Conservation (phyloP, 2,329 filamentous ascomycete genomes). For the Penicillium palitans region DNA sequence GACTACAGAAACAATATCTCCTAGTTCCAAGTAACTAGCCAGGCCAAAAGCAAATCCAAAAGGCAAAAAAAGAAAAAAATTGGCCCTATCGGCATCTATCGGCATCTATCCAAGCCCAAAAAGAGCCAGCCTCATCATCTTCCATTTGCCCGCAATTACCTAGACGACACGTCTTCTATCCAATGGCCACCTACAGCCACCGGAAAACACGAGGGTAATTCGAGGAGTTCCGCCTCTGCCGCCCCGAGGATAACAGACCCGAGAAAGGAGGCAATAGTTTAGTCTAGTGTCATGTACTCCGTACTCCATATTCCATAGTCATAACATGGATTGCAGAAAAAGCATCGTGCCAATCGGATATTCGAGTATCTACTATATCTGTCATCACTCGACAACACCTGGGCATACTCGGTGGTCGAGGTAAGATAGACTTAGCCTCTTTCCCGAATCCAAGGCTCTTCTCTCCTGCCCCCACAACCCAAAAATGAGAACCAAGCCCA, state of each 20-base stretch:
- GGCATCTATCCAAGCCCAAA: not conserved
- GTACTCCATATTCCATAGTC: not conserved
- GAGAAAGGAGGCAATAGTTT: not conserved
- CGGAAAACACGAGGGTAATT: not conserved
- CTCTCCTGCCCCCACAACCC: not conserved
- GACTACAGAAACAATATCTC: not conserved
- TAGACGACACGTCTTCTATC: not conserved
- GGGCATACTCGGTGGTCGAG: not conserved
- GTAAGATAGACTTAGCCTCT: not conserved
- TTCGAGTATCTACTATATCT: not conserved
- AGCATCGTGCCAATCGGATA: not conserved
- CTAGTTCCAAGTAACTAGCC: not conserved
- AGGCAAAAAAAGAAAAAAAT: not conserved
- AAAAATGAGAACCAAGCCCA: not conserved
- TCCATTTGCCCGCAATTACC: not conserved
- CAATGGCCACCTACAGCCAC: not conserved
- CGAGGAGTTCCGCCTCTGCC: not conserved
- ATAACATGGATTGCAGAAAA: not conserved
- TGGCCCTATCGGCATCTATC: not conserved
- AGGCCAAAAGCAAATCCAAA: constrained; percentile 1
- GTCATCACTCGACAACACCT: not conserved
- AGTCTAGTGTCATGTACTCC: not conserved
- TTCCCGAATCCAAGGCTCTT: not conserved
- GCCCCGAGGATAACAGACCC: not conserved
- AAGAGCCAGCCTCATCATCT: not conserved